phyloP scores from a whole-genome alignment of 2,329 filamentous ascomycete species.

The Diaporthe ampelina region DNA sequence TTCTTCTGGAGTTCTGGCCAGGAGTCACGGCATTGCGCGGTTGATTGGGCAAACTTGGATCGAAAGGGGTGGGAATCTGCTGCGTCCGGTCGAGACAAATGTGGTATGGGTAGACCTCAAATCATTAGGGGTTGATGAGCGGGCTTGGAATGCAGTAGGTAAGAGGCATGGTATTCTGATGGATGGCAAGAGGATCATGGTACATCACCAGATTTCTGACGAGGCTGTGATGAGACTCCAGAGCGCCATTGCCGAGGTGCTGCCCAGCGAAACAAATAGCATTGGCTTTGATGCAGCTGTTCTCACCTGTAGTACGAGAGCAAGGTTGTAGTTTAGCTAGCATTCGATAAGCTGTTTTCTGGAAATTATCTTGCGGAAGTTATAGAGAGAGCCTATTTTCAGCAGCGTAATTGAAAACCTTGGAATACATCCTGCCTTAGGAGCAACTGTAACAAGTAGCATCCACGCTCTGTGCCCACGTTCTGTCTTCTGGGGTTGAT shows the following conservation, averaged over 20 bases:
- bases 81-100: conserved; percentile 80
- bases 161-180: conserved; percentile 68
- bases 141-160: conserved; percentile 66
- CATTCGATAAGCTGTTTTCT: background rate
- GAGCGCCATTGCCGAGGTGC: background rate
- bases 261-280: background rate
- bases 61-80: conserved; percentile 73
- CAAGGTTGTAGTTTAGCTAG: background rate
- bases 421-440: too few species aligned
- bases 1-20: conserved; percentile 69
- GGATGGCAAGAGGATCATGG: conserved; percentile 69
- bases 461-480: too few species aligned
- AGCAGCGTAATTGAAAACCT: too few species aligned
- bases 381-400: too few species aligned
- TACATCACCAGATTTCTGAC: conserved; percentile 71
- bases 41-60: conserved; percentile 78
- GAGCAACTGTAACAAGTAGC: too few species aligned
- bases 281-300: background rate
- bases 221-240: conserved; percentile 20
- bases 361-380: too few species aligned
- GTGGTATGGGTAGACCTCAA: conserved; percentile 87
- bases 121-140: conserved; percentile 65
- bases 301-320: background rate
- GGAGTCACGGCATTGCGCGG: conserved; percentile 74
- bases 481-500: too few species aligned